These are phyloP conservation scores for Myxozyma melibiosi DNA, from an alignment of 805 yeast genomes.

Conservation along the genomic window DNA sequence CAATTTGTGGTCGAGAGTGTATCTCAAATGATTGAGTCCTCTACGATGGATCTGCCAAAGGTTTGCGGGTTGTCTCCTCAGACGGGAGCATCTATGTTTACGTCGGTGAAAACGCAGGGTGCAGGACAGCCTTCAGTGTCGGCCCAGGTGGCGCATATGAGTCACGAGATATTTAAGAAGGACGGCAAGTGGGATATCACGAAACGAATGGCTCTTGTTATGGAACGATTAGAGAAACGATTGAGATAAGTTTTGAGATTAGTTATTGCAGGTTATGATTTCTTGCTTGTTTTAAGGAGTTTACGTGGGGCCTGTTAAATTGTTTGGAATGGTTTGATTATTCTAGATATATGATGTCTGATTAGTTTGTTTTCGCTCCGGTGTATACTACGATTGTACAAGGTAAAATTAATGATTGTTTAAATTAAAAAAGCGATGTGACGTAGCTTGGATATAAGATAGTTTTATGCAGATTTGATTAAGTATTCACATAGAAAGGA, in stretches of 20 bases:
- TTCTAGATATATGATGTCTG: not conserved
- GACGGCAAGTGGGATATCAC: slow-evolving; percentile 11
- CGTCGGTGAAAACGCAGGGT: too few relatives aligned
- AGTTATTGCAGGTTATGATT: not conserved
- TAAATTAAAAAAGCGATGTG: too few relatives aligned
- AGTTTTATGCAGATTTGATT: too few relatives aligned
- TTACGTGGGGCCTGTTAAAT: not conserved
- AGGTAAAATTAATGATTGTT: too few relatives aligned
- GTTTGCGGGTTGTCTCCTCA: not conserved
- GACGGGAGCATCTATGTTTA: not conserved
- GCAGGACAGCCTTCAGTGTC: not conserved
- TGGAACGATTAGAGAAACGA: slow-evolving; percentile 4
- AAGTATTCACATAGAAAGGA: too few relatives aligned
- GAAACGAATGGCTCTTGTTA: slow-evolving; percentile 9
- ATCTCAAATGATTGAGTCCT: slow-evolving; percentile 1
- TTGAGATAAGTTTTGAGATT: not conserved
- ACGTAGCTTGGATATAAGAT: too few relatives aligned
- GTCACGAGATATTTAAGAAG: slow-evolving; percentile 7
- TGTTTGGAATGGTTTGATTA: not conserved
- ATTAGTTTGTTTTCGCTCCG: too few relatives aligned
- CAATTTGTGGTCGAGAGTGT: slow-evolving; percentile 10
- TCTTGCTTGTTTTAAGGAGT: not conserved
- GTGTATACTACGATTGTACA: too few relatives aligned
- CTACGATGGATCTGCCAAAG: not conserved
- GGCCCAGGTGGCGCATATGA: slow-evolving; percentile 3